phyloP scores from a whole-genome alignment of 202 grass and related monocot genomes.

The Digitaria exilis region DNA sequence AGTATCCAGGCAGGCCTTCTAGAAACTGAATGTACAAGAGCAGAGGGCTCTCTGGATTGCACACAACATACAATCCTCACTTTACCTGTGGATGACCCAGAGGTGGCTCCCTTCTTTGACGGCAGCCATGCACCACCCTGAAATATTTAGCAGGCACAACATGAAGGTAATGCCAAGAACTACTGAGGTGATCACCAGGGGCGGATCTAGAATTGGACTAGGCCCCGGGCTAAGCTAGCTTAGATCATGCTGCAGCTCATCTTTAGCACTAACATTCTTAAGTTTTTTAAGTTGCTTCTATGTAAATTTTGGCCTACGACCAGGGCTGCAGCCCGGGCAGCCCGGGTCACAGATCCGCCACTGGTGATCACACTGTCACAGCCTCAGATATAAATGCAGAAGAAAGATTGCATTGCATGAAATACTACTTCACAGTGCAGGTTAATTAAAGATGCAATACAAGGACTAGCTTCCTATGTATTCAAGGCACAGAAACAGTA shows the following conservation, averaged over 20 bases:
- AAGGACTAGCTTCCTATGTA: background rate
- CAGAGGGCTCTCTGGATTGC: conserved; percentile 55
- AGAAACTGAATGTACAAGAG: conserved; percentile 49
- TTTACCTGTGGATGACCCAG: conserved; percentile 69
- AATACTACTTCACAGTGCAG: conserved; percentile 1
- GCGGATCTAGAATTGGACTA: too few species aligned
- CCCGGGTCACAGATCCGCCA: too few species aligned
- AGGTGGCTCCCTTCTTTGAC: conserved; percentile 61
- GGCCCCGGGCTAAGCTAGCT: too few species aligned
- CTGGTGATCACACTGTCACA: conserved; percentile 2
- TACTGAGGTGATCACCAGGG: conserved; percentile 54
- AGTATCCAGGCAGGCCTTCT: conserved; percentile 47
- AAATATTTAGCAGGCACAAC: conserved; percentile 60
- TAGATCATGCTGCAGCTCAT: too few species aligned
- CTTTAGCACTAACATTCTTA: too few species aligned
- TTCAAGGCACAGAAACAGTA: conserved; percentile 4
- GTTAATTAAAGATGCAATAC: conserved; percentile 2
- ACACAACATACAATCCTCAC: conserved; percentile 55
- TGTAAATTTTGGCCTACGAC: too few species aligned
- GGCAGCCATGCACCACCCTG: conserved; percentile 34
- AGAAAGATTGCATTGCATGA: conserved; percentile 17
- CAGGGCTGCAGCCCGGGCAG: too few species aligned
- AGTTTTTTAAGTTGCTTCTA: too few species aligned
- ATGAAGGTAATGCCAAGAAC: conserved; percentile 41
- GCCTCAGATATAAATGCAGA: conserved; percentile 3